Percentiles rank a stretch among this genome's conserved stretches.
These are phyloP conservation scores for Pseudogymnoascus sp. DNA, from an alignment of 2,329 filamentous ascomycete species.

Conservation along the genomic window DNA sequence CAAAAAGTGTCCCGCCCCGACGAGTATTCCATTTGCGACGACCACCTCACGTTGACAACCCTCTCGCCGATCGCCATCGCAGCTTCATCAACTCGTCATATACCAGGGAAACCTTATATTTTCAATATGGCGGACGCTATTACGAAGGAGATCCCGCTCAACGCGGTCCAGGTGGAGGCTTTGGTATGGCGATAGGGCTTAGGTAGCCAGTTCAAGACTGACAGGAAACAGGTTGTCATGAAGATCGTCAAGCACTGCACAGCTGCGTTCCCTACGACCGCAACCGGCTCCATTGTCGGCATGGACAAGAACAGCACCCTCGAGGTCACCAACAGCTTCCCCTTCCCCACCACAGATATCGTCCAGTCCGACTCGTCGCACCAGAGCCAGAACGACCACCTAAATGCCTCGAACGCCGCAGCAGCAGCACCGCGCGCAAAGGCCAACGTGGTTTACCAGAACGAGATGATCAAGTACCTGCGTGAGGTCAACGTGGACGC, in stretches of 20 bases:
- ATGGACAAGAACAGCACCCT: constrained; percentile 79
- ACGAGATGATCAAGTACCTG: constrained; percentile 93
- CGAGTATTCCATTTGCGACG: constrained; percentile 7
- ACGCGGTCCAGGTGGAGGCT: constrained; percentile 88
- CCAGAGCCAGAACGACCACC: constrained; percentile 60
- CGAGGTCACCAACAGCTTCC: constrained; percentile 91
- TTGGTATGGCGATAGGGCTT: constrained; percentile 56
- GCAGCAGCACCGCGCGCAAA: constrained; percentile 88
- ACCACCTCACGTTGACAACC: constrained; percentile 5
- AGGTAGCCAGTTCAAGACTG: constrained; percentile 23
- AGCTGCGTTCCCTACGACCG: constrained; percentile 76
- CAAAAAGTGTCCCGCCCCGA: constrained; percentile 8
- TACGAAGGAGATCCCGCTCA: constrained; percentile 63
- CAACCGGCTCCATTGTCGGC: constrained; percentile 85
- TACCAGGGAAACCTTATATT: constrained; percentile 6
- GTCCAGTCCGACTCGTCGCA: constrained; percentile 49
- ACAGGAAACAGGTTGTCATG: constrained; percentile 68
- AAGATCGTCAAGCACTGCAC: constrained; percentile 97
- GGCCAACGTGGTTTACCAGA: constrained; percentile 79
- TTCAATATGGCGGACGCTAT: constrained; percentile 49
- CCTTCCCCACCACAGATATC: constrained; percentile 78
- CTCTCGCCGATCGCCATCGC: not conserved
- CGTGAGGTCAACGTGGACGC: constrained; percentile 98
- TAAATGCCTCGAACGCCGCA: constrained; percentile 62
- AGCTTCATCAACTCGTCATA: constrained; percentile 2